Base-by-base conservation (phyloP, 1,284 basidiomycete genomes). In the Agroathelia rolfsii region DNA sequence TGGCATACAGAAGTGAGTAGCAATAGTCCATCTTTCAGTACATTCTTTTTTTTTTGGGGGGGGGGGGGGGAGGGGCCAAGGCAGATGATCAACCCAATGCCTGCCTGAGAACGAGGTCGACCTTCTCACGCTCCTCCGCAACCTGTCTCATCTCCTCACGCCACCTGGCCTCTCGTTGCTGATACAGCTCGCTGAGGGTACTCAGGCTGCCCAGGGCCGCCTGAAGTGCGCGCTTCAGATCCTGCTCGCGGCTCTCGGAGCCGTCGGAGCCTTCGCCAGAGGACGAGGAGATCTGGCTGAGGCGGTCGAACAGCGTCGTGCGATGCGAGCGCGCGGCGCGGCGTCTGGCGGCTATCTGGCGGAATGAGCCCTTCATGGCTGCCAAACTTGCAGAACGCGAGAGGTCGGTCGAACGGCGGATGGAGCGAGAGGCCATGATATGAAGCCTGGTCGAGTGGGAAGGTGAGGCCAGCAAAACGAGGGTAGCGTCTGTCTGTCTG, bases 401-500 rank as follows among this genome's bases (percentile, higher is more conserved):
- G 9, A 77, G 50, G 3, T 51, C 37, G 0, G 65, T 48, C 24
- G 73, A 66, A 6, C 80, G 67, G 15, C 76, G 72, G 32, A 85
- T 64, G 1, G 74, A 67, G 10, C 81, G 72, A 8, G 81, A 84
- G 2, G 68, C 69, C 18, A 81, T 50, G 3, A 68, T 51, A 41
- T 80, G 69, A 3, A 81, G 49, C 42, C 75, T 76, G 11, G 64
- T 71, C 6, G 72, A 64, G 48, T 85, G 77, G 0, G 79, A 72
- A 0, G 81, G 83, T 0, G 80, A 69, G 2, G 81, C 80, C 13
- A 86, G 58, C 0, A 86, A 54, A 18, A 85, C 53, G 57, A 85
- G 65, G 0, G 78, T 84, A 9, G 80, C 63, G 45, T 85, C 83
- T 4, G 82, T 86, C 53, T 84, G 78, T 30, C 79, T 65, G 54